A percentile compares a stretch with the other conserved stretches of the same genome.
Evolutionary conservation across 148 eudicot species (phyloP).

Genomic region (Chenopodium album): DNA sequence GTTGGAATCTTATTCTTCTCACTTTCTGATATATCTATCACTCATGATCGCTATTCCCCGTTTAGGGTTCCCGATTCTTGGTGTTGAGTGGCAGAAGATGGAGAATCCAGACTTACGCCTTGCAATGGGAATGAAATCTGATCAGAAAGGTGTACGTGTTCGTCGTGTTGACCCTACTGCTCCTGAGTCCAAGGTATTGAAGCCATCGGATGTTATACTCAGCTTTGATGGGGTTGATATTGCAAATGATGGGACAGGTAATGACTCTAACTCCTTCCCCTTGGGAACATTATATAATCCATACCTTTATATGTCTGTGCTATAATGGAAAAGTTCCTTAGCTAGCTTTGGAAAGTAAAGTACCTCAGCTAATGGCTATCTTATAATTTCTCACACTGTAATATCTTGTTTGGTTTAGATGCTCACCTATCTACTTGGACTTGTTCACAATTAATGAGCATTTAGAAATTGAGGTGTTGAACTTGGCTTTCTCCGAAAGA

Average conservation of each 20-base stretch:
- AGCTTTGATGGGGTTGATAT: conserved; percentile 84
- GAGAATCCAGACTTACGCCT: conserved; percentile 80
- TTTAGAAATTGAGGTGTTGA: neutral
- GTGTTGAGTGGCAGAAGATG: conserved; percentile 96
- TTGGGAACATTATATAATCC: neutral
- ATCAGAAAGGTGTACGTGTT: conserved; percentile 89
- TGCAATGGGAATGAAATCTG: conserved; percentile 75
- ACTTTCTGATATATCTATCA: neutral
- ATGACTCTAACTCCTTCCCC: neutral
- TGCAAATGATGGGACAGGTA: conserved; percentile 97
- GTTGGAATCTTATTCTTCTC: neutral
- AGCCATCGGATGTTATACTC: conserved; percentile 80
- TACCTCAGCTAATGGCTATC: too few species aligned
- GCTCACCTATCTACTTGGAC: neutral
- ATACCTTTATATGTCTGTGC: neutral
- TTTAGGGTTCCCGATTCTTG: conserved; percentile 82
- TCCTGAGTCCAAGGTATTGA: conserved; percentile 63
- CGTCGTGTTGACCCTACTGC: conserved; percentile 83
- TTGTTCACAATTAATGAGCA: neutral
- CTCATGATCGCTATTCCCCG: neutral
- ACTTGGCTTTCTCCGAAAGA: neutral
- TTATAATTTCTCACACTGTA: neutral
- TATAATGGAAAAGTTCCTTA: neutral
- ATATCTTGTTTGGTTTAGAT: neutral
- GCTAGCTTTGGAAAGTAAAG: too few species aligned